Conservation (phyloP, 495 filamentous ascomycete species). For the Schizothecium vesticola region DNA sequence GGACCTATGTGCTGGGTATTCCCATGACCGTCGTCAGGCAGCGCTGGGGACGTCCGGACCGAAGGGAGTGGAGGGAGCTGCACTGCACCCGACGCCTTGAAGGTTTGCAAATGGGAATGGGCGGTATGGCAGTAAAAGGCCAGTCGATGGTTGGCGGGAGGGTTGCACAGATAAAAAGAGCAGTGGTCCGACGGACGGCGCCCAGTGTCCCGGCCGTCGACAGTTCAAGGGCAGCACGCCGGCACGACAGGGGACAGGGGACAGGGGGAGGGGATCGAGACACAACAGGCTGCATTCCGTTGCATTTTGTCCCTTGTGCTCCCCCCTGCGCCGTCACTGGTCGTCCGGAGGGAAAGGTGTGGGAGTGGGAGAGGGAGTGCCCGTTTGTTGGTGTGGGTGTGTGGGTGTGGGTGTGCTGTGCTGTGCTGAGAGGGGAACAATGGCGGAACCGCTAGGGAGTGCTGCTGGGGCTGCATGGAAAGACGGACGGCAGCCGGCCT, state of each 20-base stretch:
- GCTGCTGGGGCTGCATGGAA: constrained; percentile 19
- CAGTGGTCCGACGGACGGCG: constrained; percentile 1
- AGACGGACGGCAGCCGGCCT: constrained; percentile 32
- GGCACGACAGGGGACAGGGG: constrained; percentile 6
- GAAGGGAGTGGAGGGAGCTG: constrained; percentile 4
- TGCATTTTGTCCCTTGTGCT: neutral
- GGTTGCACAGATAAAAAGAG: constrained; percentile 10
- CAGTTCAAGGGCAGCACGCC: neutral
- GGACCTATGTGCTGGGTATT: neutral
- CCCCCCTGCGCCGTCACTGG: constrained; percentile 1
- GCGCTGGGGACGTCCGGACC: neutral
- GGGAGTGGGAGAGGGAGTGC: neutral
- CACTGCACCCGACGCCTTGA: neutral
- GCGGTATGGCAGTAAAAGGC: constrained; percentile 1
- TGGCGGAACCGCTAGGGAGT: too few species aligned
- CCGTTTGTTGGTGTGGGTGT: too few species aligned
- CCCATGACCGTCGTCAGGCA: neutral
- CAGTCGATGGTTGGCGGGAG: neutral
- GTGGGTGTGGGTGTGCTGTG: neutral
- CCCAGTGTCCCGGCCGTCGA: too few species aligned
- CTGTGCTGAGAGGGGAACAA: constrained; percentile 7
- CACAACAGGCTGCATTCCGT: constrained; percentile 5
- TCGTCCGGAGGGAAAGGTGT: neutral
- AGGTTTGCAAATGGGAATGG: constrained; percentile 1
- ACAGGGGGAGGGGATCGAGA: constrained; percentile 1